phyloP scores from a whole-genome alignment of 257 asterid genomes.

The Coffea canephora region DNA sequence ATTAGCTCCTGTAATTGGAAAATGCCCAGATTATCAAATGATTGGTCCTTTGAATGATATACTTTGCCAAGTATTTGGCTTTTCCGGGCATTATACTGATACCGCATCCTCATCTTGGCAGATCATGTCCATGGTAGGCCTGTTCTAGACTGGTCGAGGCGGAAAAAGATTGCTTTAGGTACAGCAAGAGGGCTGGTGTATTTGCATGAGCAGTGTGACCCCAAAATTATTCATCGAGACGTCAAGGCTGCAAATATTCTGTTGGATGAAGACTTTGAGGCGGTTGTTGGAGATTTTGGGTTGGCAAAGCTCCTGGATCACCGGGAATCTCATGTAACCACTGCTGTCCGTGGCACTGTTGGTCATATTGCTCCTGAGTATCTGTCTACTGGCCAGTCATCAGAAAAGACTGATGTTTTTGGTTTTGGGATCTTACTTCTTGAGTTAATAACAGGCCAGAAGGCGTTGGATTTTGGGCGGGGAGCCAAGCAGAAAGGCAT shows the following conservation, averaged over 20 bases:
- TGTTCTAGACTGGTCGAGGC: conserved; percentile 77
- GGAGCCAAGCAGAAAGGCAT: conserved; percentile 80
- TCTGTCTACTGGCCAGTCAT: conserved; percentile 83
- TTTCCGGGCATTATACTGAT: background rate
- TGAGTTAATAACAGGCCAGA: conserved; percentile 85
- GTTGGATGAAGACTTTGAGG: conserved; percentile 93
- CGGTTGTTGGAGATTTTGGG: conserved; percentile 94
- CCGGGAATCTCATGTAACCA: conserved; percentile 85
- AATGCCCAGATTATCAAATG: background rate
- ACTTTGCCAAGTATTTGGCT: background rate
- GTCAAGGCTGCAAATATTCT: conserved; percentile 94
- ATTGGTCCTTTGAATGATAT: background rate
- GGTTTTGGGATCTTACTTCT: conserved; percentile 89
- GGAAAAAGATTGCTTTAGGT: conserved; percentile 77
- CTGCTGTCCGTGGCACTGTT: conserved; percentile 93
- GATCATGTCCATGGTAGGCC: conserved; percentile 72
- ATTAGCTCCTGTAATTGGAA: background rate
- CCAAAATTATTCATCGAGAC: conserved; percentile 86
- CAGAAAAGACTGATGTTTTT: conserved; percentile 90
- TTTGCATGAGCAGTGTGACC: conserved; percentile 93
- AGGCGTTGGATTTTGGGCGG: conserved; percentile 83
- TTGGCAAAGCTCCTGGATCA: conserved; percentile 92
- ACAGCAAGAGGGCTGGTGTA: conserved; percentile 88
- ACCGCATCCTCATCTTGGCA: conserved; percentile 25
- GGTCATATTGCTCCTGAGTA: conserved; percentile 98